These are phyloP conservation scores for Leptodermis oblonga DNA, from an alignment of 257 asterid genomes.

Conservation along the genomic window DNA sequence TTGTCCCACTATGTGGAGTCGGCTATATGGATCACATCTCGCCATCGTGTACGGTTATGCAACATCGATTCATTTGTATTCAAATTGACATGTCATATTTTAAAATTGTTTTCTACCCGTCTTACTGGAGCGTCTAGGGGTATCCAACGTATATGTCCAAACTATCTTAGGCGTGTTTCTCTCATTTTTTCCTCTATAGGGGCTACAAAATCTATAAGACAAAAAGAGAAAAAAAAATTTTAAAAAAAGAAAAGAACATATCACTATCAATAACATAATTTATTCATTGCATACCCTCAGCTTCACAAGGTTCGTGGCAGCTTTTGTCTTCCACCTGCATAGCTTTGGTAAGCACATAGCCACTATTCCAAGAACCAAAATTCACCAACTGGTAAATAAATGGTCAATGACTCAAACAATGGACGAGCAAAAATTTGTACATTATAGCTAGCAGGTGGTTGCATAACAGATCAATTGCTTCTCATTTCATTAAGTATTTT, in stretches of 20 bases:
- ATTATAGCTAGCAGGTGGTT: not conserved
- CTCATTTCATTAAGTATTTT: not conserved
- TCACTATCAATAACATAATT: not conserved
- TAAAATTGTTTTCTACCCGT: no score
- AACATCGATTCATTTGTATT: no score
- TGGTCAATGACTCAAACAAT: not conserved
- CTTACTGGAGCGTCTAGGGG: no score
- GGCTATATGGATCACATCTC: no score
- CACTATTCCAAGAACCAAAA: not conserved
- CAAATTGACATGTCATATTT: no score
- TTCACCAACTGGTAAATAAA: not conserved
- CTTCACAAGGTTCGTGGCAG: conserved; percentile 29
- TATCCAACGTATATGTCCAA: no score
- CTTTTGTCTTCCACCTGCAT: conserved; percentile 44
- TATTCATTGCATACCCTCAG: conserved; percentile 39
- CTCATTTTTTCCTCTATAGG: no score
- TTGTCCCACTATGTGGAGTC: no score
- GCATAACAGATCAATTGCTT: not conserved
- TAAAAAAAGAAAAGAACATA: not conserved
- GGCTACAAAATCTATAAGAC: no score
- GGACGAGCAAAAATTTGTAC: not conserved
- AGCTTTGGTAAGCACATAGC: conserved; percentile 23
- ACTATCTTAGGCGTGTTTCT: no score
- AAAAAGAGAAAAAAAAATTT: no score
- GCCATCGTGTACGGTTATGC: no score